Evolutionary conservation across 441 rosid species (phyloP), one percentile per base, ranked within the genome.

Genomic region (Aquilaria agallochum): DNA sequence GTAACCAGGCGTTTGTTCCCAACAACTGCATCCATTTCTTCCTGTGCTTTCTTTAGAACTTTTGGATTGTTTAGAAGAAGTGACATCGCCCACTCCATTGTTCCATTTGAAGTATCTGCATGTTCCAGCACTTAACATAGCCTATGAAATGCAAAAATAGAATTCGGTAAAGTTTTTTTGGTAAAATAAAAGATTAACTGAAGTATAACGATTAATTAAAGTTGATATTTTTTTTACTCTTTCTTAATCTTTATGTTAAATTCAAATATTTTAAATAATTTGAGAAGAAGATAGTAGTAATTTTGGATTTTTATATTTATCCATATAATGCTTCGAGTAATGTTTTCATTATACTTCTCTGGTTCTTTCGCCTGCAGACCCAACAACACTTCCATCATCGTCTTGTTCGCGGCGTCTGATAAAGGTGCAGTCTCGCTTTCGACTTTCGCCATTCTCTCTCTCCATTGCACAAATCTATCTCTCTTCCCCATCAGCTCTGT

Each of bases 321-420:
- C 48, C 20, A 68, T 63, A 75, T 66, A 58, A 78, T n/a, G 78
- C 84, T 77, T 72, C 56, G 68, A 52, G 73, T 70, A 30, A 61
- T 64, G n/a, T 63, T 66, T 32, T 77, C 81, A 0, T 55, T 64
- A 64, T 61, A 77, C 45, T 50, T 53, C 40, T 70, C 75, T 11
- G 81, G 70, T 7, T 77, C 75, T 12, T 65, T 30, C 63, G 75
- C 74, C 40, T 67, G 73, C 45, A 73, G 30, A 9, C 66, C 53
- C 57, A 72, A 13, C 64, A 77, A 36, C n/a, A 67, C 70, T 45
- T 70, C 66, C 46, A 77, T 70, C 73, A 77, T 42, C 10, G 76
- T 73, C 64, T 67, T 72, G 62, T 52, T 62, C 27, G 27, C 27
- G 27, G 1, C 27, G 27, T 20, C 27, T 20, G 27, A 20, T 20